Percentiles rank a stretch among this genome's conserved stretches.
These are phyloP conservation scores for Leccinum arenicola DNA, from an alignment of 768 basidiomycete genomes.

Conservation along the genomic window DNA sequence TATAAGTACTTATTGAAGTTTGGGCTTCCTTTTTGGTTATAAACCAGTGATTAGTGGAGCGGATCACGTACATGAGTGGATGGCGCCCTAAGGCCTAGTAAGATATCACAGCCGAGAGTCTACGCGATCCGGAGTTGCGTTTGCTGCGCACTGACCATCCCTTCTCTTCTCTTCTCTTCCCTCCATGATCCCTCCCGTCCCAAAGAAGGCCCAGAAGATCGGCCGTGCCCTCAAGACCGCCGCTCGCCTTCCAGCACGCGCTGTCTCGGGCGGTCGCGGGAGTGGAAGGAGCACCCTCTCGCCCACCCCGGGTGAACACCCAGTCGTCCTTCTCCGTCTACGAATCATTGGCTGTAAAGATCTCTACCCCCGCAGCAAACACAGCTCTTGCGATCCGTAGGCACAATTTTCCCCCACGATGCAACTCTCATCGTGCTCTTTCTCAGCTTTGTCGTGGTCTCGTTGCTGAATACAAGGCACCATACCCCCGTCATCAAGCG, in stretches of 20 bases:
- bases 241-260: conserved; percentile 48
- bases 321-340: conserved; percentile 63
- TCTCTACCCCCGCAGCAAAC: conserved; percentile 61
- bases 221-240: conserved; percentile 60
- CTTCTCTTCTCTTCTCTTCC: background rate
- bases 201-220: conserved; percentile 49
- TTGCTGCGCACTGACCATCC: conserved; percentile 11
- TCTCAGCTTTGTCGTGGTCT: conserved; percentile 67
- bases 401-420: conserved; percentile 28
- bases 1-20: background rate
- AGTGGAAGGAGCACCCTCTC: conserved; percentile 35
- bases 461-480: conserved; percentile 52
- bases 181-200: conserved; percentile 32
- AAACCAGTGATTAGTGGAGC: background rate
- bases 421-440: background rate
- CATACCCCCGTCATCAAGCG: conserved; percentile 78
- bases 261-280: conserved; percentile 39
- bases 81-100: too few species aligned
- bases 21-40: background rate
- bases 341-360: conserved; percentile 65
- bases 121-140: background rate
- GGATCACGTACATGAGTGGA: background rate
- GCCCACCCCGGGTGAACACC: conserved; percentile 59
- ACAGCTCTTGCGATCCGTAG: conserved; percentile 76
- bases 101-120: background rate